A percentile compares a stretch with the other conserved stretches of the same genome.
phyloP scores from a whole-genome alignment of 768 basidiomycete species.

The Termitomyces sp. region DNA sequence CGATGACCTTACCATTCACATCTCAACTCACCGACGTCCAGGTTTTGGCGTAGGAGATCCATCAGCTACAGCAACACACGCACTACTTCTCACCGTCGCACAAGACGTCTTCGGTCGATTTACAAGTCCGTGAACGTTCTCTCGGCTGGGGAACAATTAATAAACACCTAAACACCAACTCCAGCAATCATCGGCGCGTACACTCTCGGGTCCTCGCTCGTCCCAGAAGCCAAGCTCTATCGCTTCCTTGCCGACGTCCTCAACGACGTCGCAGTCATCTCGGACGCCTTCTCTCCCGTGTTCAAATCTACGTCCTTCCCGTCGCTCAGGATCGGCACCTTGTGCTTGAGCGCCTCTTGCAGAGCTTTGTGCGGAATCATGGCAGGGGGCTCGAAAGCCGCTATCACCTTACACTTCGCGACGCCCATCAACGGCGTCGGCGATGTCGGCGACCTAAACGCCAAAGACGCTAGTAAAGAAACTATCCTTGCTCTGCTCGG shows the following conservation, averaged over 20 bases:
- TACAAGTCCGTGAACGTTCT: conserved; percentile 40
- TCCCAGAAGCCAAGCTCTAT: conserved; percentile 67
- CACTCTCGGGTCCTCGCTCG: conserved; percentile 55
- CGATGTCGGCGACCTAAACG: conserved; percentile 66
- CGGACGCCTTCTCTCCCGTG: conserved; percentile 56
- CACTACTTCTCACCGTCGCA: conserved; percentile 56
- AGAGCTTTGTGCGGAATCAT: conserved; percentile 58
- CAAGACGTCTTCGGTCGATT: conserved; percentile 61
- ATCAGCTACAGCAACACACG: conserved; percentile 59
- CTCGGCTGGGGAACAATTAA: neutral
- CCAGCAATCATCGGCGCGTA: conserved; percentile 61
- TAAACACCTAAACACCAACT: neutral
- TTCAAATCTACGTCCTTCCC: conserved; percentile 35
- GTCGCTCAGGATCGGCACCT: conserved; percentile 34
- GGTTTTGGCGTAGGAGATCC: conserved; percentile 70
- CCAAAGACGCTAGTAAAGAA: conserved; percentile 69
- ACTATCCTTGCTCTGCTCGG: conserved; percentile 63
- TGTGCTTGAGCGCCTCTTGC: conserved; percentile 56
- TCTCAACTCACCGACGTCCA: conserved; percentile 13
- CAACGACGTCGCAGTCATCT: conserved; percentile 54
- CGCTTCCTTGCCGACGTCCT: conserved; percentile 62
- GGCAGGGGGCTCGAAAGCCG: conserved; percentile 66
- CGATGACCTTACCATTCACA: neutral
- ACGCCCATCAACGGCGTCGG: conserved; percentile 43
- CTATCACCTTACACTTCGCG: conserved; percentile 62